Base-by-base conservation (phyloP, 116 monocot genomes). In the Posidonia oceanica region DNA sequence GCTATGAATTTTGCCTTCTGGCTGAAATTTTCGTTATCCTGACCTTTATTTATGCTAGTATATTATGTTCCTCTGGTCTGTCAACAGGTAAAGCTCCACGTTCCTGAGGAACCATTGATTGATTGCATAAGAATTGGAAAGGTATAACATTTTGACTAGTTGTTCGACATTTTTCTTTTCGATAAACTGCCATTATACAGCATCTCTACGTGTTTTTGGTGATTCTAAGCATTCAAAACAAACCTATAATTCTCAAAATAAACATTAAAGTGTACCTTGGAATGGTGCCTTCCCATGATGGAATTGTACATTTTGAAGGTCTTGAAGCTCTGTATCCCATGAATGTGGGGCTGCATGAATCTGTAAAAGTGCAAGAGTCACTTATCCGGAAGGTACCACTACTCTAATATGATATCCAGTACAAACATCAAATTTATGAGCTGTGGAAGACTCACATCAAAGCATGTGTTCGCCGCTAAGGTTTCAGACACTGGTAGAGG, bases 321-420 rank as follows among this genome's bases (percentile, higher is more conserved):
- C 21, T 69, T 52, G 54, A n/a, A 69, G 36, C 18, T 56, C 69
- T 44, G 56, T 3, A 55, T 69, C 16, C 69, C 69, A 69, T 69
- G 55, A 22, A 69, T 40, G 37, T 44, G 55, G 38, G 53, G 56
- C 38, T 16, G 21, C 14, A 3, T 23, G 17, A 56, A 21, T 4
- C 69, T 69, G 68, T 52, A 10, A 39, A 17, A 23, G 20, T 21
- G 23, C 23, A 36, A 20, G 14, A 71, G 13, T 53, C 14, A 71
- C 14, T 29, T 54, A 0, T 12, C 3, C n/a, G 36, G 37, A 39
- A 14, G 39, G 42, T 29, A 29, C 20, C 17, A 44, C 14, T 3
- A 38, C 14, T 42, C 14, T 61, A 4, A 51, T 22, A 44, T 44
- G 14, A 66, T 41, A 12, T 39, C 10, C 16, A 41, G 40, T 71